phyloP scores from a whole-genome alignment of 2,329 filamentous ascomycete genomes.

The Penicillium sp. region DNA sequence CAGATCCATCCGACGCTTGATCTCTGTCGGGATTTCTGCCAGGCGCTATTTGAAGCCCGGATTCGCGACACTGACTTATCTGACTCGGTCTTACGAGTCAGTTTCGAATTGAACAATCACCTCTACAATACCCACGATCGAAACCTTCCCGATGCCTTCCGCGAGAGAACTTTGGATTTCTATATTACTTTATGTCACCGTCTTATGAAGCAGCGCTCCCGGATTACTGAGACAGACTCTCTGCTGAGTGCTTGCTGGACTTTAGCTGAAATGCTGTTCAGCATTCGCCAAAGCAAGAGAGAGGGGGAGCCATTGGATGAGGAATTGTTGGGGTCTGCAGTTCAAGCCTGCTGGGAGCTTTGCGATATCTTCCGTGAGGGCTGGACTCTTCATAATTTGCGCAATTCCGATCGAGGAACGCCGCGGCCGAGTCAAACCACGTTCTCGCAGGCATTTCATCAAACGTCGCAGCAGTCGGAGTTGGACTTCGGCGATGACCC shows the following conservation, averaged over 20 bases:
- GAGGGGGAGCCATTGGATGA: constrained; percentile 74
- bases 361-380: constrained; percentile 91
- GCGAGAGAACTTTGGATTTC: constrained; percentile 87
- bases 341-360: constrained; percentile 92
- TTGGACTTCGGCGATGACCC: constrained; percentile 28
- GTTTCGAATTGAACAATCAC: constrained; percentile 93
- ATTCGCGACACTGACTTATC: constrained; percentile 72
- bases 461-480: constrained; percentile 49
- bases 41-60: constrained; percentile 83
- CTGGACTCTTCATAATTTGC: constrained; percentile 77
- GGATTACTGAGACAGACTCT: constrained; percentile 76
- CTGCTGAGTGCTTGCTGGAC: constrained; percentile 85
- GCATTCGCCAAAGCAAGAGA: constrained; percentile 74
- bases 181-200: constrained; percentile 92
- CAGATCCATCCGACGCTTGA: constrained; percentile 75
- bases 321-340: constrained; percentile 79
- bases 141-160: constrained; percentile 78
- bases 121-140: constrained; percentile 89
- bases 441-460: constrained; percentile 61
- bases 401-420: constrained; percentile 69
- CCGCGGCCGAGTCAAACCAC: constrained; percentile 76
- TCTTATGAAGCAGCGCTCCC: constrained; percentile 88
- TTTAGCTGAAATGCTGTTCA: constrained; percentile 90
- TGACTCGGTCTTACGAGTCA: constrained; percentile 86
- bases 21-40: constrained; percentile 87